Evolutionary conservation across 768 basidiomycete species (phyloP).

Genomic region (Gyrodon lividus): DNA sequence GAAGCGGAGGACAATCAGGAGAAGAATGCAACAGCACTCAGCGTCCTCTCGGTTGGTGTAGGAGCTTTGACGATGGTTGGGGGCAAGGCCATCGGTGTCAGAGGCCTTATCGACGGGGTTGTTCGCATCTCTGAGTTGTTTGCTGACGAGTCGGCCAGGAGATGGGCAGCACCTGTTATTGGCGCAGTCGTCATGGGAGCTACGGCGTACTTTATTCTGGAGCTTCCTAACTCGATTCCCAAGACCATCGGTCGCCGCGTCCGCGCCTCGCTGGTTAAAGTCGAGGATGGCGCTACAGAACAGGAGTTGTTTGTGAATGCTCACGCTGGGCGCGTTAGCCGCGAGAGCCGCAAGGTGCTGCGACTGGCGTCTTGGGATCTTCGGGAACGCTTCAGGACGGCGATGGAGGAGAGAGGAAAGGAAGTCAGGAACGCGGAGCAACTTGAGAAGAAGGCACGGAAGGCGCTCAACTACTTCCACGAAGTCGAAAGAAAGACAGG

Average conservation of each 20-base stretch:
- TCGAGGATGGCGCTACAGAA: conserved; percentile 45
- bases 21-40: conserved; percentile 58
- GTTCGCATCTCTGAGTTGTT: conserved; percentile 76
- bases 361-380: conserved; percentile 90
- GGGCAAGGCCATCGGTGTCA: conserved; percentile 74
- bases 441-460: conserved; percentile 62
- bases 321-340: conserved; percentile 67
- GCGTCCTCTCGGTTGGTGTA: conserved; percentile 72
- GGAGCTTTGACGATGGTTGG: conserved; percentile 90
- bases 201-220: conserved; percentile 77
- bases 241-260: conserved; percentile 87
- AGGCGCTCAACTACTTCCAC: conserved; percentile 73
- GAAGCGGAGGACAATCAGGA: conserved; percentile 33
- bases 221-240: conserved; percentile 87
- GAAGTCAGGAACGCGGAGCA: conserved; percentile 81
- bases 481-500: conserved; percentile 47
- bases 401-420: conserved; percentile 74
- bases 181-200: conserved; percentile 75
- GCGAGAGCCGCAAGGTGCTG: conserved; percentile 92
- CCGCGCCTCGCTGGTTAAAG: conserved; percentile 54
- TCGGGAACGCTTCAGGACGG: conserved; percentile 72
- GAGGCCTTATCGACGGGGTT: conserved; percentile 74
- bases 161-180: conserved; percentile 85
- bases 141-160: conserved; percentile 74
- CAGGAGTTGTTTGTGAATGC: conserved; percentile 62